phyloP scores from a whole-genome alignment of 148 eudicot species.

The Camellia lanceoleosa region DNA sequence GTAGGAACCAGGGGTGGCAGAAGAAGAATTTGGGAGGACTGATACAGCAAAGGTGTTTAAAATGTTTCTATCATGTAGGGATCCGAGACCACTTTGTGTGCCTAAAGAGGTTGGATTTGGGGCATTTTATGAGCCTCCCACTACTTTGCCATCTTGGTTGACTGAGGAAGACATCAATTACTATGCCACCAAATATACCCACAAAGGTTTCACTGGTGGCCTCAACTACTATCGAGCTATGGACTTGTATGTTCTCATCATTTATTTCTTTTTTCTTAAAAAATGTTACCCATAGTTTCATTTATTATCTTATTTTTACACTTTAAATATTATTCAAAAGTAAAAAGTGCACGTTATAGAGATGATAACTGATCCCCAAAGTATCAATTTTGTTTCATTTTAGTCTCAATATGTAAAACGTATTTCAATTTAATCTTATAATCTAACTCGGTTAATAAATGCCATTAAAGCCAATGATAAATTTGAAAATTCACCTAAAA shows the following conservation, averaged over 20 bases:
- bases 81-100: constrained; percentile 27
- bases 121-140: not conserved
- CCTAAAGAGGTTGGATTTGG: constrained; percentile 35
- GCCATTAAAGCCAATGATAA: too few species aligned
- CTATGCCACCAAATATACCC: constrained; percentile 37
- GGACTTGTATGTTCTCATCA: constrained; percentile 36
- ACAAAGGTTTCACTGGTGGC: constrained; percentile 54
- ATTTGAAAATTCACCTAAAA: too few species aligned
- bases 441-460: too few species aligned
- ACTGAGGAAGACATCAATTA: constrained; percentile 52
- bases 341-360: too few species aligned
- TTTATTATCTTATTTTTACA: too few species aligned
- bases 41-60: constrained; percentile 35
- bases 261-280: not conserved
- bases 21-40: constrained; percentile 33
- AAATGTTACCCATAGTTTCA: too few species aligned
- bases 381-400: too few species aligned
- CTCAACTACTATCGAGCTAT: constrained; percentile 55
- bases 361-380: too few species aligned
- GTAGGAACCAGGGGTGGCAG: constrained; percentile 51
- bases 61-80: constrained; percentile 26
- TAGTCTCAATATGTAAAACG: too few species aligned
- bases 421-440: too few species aligned
- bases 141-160: constrained; percentile 52
- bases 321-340: too few species aligned